Base-by-base conservation (phyloP, 2,329 filamentous ascomycete species). In the Arthrinium puccinioides region DNA sequence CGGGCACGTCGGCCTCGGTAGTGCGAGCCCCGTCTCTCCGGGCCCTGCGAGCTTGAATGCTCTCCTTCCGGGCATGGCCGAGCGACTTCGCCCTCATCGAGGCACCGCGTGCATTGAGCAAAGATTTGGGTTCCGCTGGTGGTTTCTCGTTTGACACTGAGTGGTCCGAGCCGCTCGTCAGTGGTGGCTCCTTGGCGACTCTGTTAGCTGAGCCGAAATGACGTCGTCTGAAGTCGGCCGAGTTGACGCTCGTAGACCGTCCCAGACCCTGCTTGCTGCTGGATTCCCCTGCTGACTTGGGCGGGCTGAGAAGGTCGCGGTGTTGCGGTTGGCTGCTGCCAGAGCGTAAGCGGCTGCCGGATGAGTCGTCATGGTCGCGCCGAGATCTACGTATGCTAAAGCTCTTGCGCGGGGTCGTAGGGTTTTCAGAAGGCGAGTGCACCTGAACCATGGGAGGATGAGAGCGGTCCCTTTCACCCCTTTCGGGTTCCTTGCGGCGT, bases 181-280 rank as follows among this genome's bases (percentile, higher is more conserved):
- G 70, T 9, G 84, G 83, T 20, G 82, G 78, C 15, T 88, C 83
- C 43, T 78, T 78, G 24, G 64, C 58, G 14, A 69, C 60, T 32
- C 68, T 53, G 46, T 60, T 56, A 47, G 69, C 52, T 39, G 57
- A 62, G 4, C 56, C 61, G 38, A 61, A 48, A n/a, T n/a, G n/a
- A 37, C 84, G 77, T 43, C 84, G 70, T 44, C 86, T 75, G 43
- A 87, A 79, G 44, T 94, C 88, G 20, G 83, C 87, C 2, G 87
- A 92, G 53, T 89, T 94, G 38, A 96, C 89, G 54, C 89, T 96
- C 8, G 90, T 88, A 6, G 88, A 95, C 44, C 90, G 77, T 24
- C 86, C 87, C 14, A 96, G 67, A 9, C 79, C 81, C 48, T 84
- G 84, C 32, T 76, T 79, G 37, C 74, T 73, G 30, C 76, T 73